Conservation (phyloP, 1,284 basidiomycete genomes). For the Veloporphyrellus conicus region DNA sequence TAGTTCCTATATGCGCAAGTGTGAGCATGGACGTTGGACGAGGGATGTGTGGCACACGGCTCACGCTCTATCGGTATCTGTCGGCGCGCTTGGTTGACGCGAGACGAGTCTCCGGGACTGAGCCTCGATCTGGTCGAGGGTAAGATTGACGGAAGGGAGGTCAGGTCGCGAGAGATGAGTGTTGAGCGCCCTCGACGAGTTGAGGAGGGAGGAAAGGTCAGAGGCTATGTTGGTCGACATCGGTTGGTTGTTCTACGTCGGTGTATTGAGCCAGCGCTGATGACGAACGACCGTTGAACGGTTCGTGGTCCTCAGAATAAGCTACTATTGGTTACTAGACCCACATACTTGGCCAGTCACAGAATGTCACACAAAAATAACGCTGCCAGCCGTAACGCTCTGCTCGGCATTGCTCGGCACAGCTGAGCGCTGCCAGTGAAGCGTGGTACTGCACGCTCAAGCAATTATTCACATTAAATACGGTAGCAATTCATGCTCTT, state of each 20-base stretch:
- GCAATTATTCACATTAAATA: too few species aligned
- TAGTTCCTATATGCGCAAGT: slow-evolving; percentile 55
- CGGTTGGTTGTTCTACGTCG: neutral
- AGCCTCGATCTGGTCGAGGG: slow-evolving; percentile 88
- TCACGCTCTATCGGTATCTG: slow-evolving; percentile 71
- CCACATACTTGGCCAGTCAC: too few species aligned
- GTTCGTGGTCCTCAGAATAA: too few species aligned
- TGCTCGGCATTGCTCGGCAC: too few species aligned
- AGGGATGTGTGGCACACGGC: slow-evolving; percentile 29
- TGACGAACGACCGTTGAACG: too few species aligned
- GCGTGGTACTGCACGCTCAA: too few species aligned
- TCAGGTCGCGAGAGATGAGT: slow-evolving; percentile 73
- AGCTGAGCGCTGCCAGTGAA: too few species aligned
- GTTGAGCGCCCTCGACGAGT: slow-evolving; percentile 68
- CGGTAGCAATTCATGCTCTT: too few species aligned
- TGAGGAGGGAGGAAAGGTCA: slow-evolving; percentile 67
- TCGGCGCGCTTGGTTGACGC: slow-evolving; percentile 57
- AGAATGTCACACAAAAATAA: too few species aligned
- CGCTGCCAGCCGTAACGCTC: too few species aligned
- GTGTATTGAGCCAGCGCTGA: too few species aligned
- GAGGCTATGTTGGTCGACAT: slow-evolving; percentile 37
- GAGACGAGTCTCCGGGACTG: slow-evolving; percentile 79
- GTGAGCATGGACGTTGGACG: slow-evolving; percentile 4
- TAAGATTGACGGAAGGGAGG: slow-evolving; percentile 80
- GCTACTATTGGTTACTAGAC: too few species aligned